These are phyloP conservation scores for Mycosphaerella sp. DNA, from an alignment of 2,329 filamentous ascomycete species.

Conservation along the genomic window DNA sequence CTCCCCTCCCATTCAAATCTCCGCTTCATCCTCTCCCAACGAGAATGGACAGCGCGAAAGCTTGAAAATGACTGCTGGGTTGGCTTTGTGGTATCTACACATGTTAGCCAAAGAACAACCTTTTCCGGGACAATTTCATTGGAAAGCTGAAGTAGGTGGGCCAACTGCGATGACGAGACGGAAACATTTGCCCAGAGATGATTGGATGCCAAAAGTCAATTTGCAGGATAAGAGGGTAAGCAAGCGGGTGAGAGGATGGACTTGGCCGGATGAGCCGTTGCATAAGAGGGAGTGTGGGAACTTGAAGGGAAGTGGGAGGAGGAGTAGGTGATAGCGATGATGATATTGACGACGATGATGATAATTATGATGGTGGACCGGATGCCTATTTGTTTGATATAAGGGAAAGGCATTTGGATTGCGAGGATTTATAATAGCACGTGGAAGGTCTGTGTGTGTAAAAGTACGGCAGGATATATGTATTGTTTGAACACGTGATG, in stretches of 20 bases:
- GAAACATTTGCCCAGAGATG: slow-evolving; percentile 63
- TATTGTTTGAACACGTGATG: not conserved
- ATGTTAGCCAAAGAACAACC: slow-evolving; percentile 61
- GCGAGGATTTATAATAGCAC: slow-evolving; percentile 16
- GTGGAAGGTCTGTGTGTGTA: slow-evolving; percentile 17
- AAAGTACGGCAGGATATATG: not conserved
- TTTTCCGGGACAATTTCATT: slow-evolving; percentile 53
- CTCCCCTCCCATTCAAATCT: slow-evolving; percentile 50
- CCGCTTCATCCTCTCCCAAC: slow-evolving; percentile 28
- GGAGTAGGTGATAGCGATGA: not conserved
- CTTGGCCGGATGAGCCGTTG: slow-evolving; percentile 67
- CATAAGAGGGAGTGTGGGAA: slow-evolving; percentile 64
- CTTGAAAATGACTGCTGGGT: slow-evolving; percentile 59
- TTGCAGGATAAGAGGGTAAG: slow-evolving; percentile 69
- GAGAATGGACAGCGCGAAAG: slow-evolving; percentile 29
- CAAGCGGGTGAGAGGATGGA: slow-evolving; percentile 68
- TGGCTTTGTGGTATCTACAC: slow-evolving; percentile 73
- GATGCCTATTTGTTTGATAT: not conserved
- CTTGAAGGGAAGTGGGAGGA: slow-evolving; percentile 33
- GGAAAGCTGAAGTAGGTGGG: slow-evolving; percentile 66
- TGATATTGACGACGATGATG: not conserved
- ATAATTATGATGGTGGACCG: not conserved
- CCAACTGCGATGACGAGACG: slow-evolving; percentile 66
- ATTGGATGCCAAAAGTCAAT: slow-evolving; percentile 70
- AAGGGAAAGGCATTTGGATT: not conserved